phyloP scores from a whole-genome alignment of 2,329 filamentous ascomycete species.

The Grosmannia serpens region DNA sequence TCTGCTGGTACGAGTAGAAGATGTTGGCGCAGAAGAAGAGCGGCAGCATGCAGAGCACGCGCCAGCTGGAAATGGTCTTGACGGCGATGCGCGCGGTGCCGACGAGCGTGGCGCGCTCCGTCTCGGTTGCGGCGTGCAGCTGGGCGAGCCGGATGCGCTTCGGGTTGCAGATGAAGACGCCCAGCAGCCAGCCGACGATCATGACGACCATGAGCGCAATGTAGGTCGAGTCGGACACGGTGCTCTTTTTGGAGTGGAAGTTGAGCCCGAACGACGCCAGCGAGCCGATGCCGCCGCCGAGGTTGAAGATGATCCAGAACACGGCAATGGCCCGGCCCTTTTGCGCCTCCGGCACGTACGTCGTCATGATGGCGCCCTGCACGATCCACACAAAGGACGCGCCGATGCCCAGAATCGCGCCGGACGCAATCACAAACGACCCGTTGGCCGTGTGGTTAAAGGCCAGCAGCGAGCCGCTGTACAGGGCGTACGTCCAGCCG shows the following conservation, averaged over 20 bases:
- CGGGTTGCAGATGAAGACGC: constrained; percentile 35
- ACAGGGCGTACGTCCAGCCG: constrained; percentile 33
- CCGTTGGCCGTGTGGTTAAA: constrained; percentile 31
- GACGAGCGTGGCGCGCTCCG: constrained; percentile 31
- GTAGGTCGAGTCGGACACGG: constrained; percentile 38
- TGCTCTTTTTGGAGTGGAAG: constrained; percentile 25
- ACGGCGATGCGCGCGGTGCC: constrained; percentile 25
- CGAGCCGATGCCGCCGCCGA: constrained; percentile 30
- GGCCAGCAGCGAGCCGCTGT: constrained; percentile 30
- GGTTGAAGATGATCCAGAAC: constrained; percentile 35
- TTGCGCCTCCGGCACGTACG: constrained; percentile 29
- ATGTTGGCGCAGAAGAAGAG: constrained; percentile 66
- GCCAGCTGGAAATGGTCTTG: constrained; percentile 28
- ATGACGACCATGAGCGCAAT: constrained; percentile 37
- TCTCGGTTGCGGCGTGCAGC: constrained; percentile 24
- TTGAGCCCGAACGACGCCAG: constrained; percentile 32
- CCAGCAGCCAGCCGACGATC: constrained; percentile 35
- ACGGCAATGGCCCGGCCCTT: constrained; percentile 30
- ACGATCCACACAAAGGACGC: constrained; percentile 33
- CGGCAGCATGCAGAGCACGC: constrained; percentile 51
- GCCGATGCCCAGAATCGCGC: constrained; percentile 32
- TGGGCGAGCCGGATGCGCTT: constrained; percentile 27
- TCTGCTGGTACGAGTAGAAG: constrained; percentile 46
- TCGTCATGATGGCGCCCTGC: constrained; percentile 36
- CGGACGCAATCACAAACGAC: constrained; percentile 30